A percentile compares a stretch with the other conserved stretches of the same genome.
phyloP scores from a whole-genome alignment of 495 filamentous ascomycete species.

The Lasiosphaeriaceae sp. region DNA sequence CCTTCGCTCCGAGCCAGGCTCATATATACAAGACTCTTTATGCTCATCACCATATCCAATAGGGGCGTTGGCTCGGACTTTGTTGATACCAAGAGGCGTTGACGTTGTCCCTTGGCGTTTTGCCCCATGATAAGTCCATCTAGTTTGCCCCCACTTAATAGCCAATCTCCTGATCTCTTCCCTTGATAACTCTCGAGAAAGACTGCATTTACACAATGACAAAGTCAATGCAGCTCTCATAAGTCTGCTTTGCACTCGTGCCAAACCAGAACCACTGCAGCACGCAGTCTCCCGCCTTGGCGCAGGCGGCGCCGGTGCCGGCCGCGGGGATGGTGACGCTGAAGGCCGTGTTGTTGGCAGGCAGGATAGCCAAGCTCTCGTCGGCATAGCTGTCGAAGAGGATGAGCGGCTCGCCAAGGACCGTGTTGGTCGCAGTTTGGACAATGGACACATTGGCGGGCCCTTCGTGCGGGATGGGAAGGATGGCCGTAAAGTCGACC shows the following conservation, averaged over 20 bases:
- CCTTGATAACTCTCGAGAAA: not conserved
- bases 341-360: slow-evolving; percentile 58
- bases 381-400: slow-evolving; percentile 47
- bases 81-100: too few relatives aligned
- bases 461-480: slow-evolving; percentile 58
- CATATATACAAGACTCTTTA: too few relatives aligned
- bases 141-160: too few relatives aligned
- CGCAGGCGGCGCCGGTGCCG: slow-evolving; percentile 35
- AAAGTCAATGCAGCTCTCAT: slow-evolving; percentile 66
- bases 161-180: too few relatives aligned
- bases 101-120: too few relatives aligned
- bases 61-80: too few relatives aligned
- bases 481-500: slow-evolving; percentile 48
- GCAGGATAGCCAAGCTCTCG: slow-evolving; percentile 38
- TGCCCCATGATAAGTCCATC: too few relatives aligned
- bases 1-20: too few relatives aligned
- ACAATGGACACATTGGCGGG: slow-evolving; percentile 66
- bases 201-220: slow-evolving; percentile 4
- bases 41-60: too few relatives aligned
- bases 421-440: slow-evolving; percentile 52
- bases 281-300: slow-evolving; percentile 54
- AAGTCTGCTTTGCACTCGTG: slow-evolving; percentile 61
- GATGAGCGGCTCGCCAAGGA: slow-evolving; percentile 52
- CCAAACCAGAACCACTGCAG: slow-evolving; percentile 61
- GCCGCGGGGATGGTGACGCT: slow-evolving; percentile 56